These are phyloP conservation scores for Erodium chrysanthum DNA, from an alignment of 441 rosid genomes.

Conservation along the genomic window DNA sequence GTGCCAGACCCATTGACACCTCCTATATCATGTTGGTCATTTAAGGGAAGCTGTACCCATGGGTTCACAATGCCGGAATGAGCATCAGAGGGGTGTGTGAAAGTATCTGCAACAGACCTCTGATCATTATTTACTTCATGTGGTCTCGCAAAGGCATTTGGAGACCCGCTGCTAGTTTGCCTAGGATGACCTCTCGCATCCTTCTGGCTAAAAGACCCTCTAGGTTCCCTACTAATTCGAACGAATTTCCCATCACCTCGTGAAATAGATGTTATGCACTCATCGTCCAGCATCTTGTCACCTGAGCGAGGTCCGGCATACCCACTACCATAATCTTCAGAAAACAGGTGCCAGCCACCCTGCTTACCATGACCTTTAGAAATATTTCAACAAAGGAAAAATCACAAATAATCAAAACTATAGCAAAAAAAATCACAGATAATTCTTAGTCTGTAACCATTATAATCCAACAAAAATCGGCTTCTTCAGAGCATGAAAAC, in stretches of 20 bases:
- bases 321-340: conserved; percentile 58
- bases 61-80: conserved; percentile 40
- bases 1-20: conserved; percentile 36
- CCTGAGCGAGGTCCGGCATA: conserved; percentile 43
- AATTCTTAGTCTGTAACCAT: not conserved
- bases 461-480: not conserved
- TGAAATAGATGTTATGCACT: conserved; percentile 38
- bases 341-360: conserved; percentile 68
- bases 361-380: conserved; percentile 89
- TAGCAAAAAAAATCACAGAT: conserved; percentile 2
- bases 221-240: conserved; percentile 54
- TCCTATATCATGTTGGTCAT: conserved; percentile 43
- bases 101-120: conserved; percentile 54
- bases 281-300: conserved; percentile 57
- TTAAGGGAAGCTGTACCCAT: conserved; percentile 38
- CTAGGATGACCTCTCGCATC: conserved; percentile 66
- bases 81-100: conserved; percentile 32
- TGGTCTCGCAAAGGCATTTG: conserved; percentile 30
- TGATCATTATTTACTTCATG: conserved; percentile 45
- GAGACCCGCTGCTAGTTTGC: conserved; percentile 61
- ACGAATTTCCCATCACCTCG: conserved; percentile 67
- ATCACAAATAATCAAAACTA: conserved; percentile 23
- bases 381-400: conserved; percentile 27
- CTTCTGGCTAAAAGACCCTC: conserved; percentile 53
- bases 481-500: not conserved